Base-by-base conservation (phyloP, 768 basidiomycete genomes). In the Suillus subluteus region DNA sequence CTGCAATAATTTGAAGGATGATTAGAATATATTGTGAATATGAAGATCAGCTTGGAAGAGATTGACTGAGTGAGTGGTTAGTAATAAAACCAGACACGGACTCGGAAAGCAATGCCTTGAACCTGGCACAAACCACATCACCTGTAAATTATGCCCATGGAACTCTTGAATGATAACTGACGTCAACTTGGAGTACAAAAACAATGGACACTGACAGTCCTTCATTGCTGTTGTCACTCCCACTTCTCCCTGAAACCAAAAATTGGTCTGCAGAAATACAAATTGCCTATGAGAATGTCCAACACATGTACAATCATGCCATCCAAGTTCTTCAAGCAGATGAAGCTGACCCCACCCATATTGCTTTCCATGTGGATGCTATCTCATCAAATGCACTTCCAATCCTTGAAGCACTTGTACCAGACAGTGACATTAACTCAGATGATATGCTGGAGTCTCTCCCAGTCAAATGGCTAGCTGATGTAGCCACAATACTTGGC, bases 311-410 rank as follows among this genome's bases (percentile, higher is more conserved):
- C 35, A 16, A 61, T 2, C 62, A 68, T 37, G 70, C 67, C 9
- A 1, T 46, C 4, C 12, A 1, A 0, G 6, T 68, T 11, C 62
- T 75, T 43, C 54, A 8, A 9, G 64, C 66, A 23, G 70, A 72
- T 13, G 69, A 68, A 15, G 54, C 4, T 40, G 69, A 72, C n/a
- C 68, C 64, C 3, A 59, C 67, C 37, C 59, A 52, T 9, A 41
- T 75, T 8, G 43, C 35, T 7, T 66, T 74, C 30, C 71, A 74
- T 13, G 38, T 65, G 40, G 70, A 74, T 35, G 44, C 68, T 55
- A 12, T 69, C 62, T 15, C 58, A 1, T 50, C 65, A 26, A 7
- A 66, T 62, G 38, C 61, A 52, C 38, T 58, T 64, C 38, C 70
- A 11, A 32, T 68, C 64, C 52, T 74, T 2, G 40, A 64, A n/a